Evolutionary conservation across 73 alveolate genomes (phyloP).

Genomic region (Paramecium biaurelia): DNA sequence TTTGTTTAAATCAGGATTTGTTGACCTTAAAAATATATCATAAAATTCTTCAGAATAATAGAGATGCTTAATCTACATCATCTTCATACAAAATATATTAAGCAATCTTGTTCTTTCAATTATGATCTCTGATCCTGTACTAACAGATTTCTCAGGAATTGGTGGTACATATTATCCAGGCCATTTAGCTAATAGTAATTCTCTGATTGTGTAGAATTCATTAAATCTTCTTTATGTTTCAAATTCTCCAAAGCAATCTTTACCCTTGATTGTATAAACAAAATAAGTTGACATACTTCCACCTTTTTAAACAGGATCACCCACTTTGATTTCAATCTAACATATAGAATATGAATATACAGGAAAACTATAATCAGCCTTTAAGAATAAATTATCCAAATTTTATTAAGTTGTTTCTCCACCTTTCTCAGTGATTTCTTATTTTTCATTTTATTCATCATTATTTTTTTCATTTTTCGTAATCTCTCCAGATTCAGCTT

Average conservation of each 20-base stretch:
- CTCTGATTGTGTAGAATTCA: conserved; percentile 89
- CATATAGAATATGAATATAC: neutral
- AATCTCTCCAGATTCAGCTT: neutral
- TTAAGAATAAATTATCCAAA: neutral
- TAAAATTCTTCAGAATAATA: conserved; percentile 29
- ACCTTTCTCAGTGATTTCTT: neutral
- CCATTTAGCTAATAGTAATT: conserved; percentile 75
- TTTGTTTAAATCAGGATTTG: neutral
- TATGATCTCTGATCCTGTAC: neutral
- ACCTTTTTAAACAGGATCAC: conserved; percentile 28
- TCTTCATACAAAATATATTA: conserved; percentile 37
- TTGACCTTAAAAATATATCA: conserved; percentile 8
- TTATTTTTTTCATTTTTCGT: neutral
- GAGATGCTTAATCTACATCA: conserved; percentile 21
- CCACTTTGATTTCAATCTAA: conserved; percentile 19
- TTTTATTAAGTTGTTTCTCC: neutral
- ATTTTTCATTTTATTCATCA: neutral
- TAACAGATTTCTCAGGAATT: conserved; percentile 67
- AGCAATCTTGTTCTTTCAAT: neutral
- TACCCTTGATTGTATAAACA: conserved; percentile 59
- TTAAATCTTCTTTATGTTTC: conserved; percentile 79
- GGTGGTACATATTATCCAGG: conserved; percentile 96
- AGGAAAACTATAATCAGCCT: neutral
- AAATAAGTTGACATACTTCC: conserved; percentile 53
- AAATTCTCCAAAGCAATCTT: conserved; percentile 65